Evolutionary conservation across 371 early-diverging fungal species (phyloP).

Genomic region (Vairimorpha necatrix): DNA sequence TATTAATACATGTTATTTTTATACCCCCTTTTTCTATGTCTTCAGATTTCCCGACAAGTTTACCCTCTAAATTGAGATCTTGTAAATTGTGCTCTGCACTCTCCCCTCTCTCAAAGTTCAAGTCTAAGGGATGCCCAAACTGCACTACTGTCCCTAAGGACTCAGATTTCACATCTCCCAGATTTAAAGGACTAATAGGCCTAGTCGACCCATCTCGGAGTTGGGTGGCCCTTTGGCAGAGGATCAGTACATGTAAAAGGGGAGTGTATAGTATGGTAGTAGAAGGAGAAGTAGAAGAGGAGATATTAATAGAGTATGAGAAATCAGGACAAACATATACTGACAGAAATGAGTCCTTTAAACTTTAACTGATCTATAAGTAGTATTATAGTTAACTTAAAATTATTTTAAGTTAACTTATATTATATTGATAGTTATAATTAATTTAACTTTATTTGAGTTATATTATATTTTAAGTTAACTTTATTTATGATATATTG

Average conservation of each 20-base stretch:
- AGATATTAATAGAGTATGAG: constrained; percentile 57
- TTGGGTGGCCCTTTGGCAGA: constrained; percentile 66
- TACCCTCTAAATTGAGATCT: neutral
- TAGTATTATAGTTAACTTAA: neutral
- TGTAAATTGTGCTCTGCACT: neutral
- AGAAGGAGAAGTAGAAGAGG: constrained; percentile 61
- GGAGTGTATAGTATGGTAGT: constrained; percentile 64
- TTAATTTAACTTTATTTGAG: too few relatives aligned
- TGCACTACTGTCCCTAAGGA: constrained; percentile 54
- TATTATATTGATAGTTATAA: too few relatives aligned
- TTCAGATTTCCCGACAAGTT: neutral
- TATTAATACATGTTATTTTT: neutral
- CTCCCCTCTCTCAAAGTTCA: neutral
- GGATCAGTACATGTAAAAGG: constrained; percentile 45
- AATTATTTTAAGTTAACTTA: too few relatives aligned
- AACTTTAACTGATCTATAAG: constrained; percentile 36
- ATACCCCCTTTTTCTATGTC: neutral
- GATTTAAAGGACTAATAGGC: constrained; percentile 57
- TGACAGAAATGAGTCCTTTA: constrained; percentile 60
- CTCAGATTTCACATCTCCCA: constrained; percentile 29
- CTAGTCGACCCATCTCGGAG: constrained; percentile 49
- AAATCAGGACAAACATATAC: constrained; percentile 55
- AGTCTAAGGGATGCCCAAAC: constrained; percentile 61
- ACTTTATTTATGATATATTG: too few relatives aligned
- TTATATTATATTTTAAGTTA: too few relatives aligned